Evolutionary conservation across 2,329 filamentous ascomycete genomes (phyloP), one percentile per base, ranked within the genome.

Genomic region (Teratosphaeria viscida): DNA sequence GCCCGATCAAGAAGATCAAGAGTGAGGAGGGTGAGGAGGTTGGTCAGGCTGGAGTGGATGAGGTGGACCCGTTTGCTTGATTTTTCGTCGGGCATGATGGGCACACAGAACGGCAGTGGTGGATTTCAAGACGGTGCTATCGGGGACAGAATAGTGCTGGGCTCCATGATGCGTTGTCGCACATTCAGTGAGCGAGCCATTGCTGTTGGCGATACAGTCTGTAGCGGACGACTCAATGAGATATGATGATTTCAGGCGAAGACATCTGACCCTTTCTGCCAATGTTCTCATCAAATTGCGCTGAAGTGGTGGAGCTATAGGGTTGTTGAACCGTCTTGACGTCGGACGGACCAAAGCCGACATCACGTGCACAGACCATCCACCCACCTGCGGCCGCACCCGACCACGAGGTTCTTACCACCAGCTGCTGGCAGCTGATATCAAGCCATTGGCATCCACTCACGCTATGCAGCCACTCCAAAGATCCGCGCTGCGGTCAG

Each of bases 401-500:
- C 23, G 23, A 57, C 56, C 23, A 6, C 43, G 5, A 52, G 26
- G 16, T 32, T 23, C 56, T 32, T 54, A 16, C 52, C 52, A 54
- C 52, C 10, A 54, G 27, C 23, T 8, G 16, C 32, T 29, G 19
- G 52, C 7, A 35, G n/a, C 54, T 32, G 27, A 35, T 54, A 39
- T 29, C 26, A 14, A 60, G 57, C 65, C 65, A 65, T 65, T 65
- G 63, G 43, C 56, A 39, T 54, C 43, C 52, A n/a, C 54, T 61
- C 55, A 63, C 66, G 71, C 64, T 27, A 79, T 79, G 77, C 77
- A 78, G 70, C 70, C 76, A 64, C 67, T 77, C 62, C 74, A 73
- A 67, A 71, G 76, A 70, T 75, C 73, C 71, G 74, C 75, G 63
- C 67, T 71, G 56, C 68, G 72, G 65, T 72, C 76, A 70, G 73